Evolutionary conservation across 495 filamentous ascomycete species (phyloP).

Genomic region (Evernia prunastri): DNA sequence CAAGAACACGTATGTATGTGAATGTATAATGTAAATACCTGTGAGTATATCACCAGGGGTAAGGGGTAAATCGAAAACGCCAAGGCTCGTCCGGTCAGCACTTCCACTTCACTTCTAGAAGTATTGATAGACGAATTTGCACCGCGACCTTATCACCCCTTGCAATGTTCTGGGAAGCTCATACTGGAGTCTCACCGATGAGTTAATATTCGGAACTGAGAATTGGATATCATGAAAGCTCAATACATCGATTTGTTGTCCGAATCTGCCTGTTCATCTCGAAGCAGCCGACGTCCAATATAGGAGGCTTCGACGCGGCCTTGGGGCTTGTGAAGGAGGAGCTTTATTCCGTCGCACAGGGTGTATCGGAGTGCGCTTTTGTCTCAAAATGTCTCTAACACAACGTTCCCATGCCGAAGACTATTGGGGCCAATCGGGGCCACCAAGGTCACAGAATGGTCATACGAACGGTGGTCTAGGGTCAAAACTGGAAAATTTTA

Average conservation of each 20-base stretch:
- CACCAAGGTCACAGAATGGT: conserved; percentile 27
- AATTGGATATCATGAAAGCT: conserved; percentile 3
- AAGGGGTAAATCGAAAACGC: conserved; percentile 8
- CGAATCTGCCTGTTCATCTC: background rate
- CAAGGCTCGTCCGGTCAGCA: background rate
- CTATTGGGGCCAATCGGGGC: conserved; percentile 16
- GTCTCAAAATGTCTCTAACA: conserved; percentile 10
- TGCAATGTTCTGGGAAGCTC: background rate
- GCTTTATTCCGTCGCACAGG: background rate
- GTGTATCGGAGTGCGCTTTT: background rate
- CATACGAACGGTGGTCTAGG: conserved; percentile 30
- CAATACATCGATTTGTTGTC: conserved; percentile 1
- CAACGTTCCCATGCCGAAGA: conserved; percentile 15
- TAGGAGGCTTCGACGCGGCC: background rate
- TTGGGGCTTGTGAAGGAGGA: background rate
- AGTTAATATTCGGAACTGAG: no score
- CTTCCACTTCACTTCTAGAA: background rate
- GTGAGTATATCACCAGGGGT: background rate
- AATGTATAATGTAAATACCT: background rate
- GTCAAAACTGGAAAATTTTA: conserved; percentile 46
- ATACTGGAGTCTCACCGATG: no score
- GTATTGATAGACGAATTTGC: no score
- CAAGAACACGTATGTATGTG: background rate
- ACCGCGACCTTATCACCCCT: background rate
- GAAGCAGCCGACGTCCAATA: background rate